These are phyloP conservation scores for Podila verticillata DNA, from an alignment of 192 early-diverging fungal species.

Conservation along the genomic window DNA sequence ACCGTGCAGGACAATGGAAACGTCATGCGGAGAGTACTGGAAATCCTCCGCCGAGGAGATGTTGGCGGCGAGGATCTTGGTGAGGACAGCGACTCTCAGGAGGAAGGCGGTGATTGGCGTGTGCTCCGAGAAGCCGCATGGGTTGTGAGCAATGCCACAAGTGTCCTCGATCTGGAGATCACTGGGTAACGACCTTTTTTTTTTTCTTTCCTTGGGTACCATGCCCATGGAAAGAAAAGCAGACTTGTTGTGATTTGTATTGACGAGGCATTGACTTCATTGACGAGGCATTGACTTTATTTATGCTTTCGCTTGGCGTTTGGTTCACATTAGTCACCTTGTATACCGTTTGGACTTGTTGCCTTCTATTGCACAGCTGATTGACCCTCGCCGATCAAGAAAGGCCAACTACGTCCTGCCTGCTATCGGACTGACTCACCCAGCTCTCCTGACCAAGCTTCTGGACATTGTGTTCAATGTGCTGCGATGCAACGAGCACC, in stretches of 20 bases:
- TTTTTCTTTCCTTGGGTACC: not conserved
- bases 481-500: constrained; percentile 45
- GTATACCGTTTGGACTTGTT: constrained; percentile 38
- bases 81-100: constrained; percentile 9
- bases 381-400: constrained; percentile 29
- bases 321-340: constrained; percentile 18
- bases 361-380: constrained; percentile 44
- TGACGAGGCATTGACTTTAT: too few relatives aligned
- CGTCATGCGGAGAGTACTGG: constrained; percentile 41
- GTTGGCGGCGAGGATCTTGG: constrained; percentile 34
- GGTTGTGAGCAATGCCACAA: constrained; percentile 51
- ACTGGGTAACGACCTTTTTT: constrained; percentile 23
- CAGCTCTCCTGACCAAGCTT: constrained; percentile 36
- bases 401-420: constrained; percentile 37
- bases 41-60: constrained; percentile 36
- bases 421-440: constrained; percentile 24
- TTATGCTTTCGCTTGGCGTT: too few relatives aligned
- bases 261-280: too few relatives aligned
- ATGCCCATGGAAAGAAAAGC: not conserved
- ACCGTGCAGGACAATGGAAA: constrained; percentile 47
- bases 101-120: constrained; percentile 48
- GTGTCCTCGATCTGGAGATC: constrained; percentile 47
- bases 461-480: constrained; percentile 49
- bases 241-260: too few relatives aligned
- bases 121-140: constrained; percentile 47